Base-by-base conservation (phyloP, 257 asterid genomes). In the Solanum tarapatanum region DNA sequence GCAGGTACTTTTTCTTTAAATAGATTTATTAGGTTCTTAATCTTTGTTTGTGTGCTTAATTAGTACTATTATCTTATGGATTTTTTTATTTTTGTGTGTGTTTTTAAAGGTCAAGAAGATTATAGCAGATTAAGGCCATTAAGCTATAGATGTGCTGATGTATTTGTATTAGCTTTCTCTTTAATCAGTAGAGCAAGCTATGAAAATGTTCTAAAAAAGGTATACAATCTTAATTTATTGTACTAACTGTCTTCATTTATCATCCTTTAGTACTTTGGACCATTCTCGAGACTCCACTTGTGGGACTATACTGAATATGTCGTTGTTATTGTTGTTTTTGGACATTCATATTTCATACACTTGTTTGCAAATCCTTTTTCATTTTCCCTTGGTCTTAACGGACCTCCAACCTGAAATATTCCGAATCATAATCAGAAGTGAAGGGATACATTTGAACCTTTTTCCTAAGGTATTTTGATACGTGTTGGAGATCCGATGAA, bases 121-220 rank as follows among this genome's bases (percentile, higher is more conserved):
- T 96, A 96, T 35, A 96, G 99, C 94, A 96, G 99, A 88, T 88
- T 96, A 95, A 96, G 99, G 94, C 99, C 99, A 82, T 91, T 96
- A 86, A 96, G 99, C 90, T 96, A 96, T 91, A 94, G 99, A 92
- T 96, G 99, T 69, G 99, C 99, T 28, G 99, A 96, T 87, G 90
- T 93, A 82, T 96, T 96, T 93, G 98, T 95, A 35, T 89, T 96
- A 72, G 97, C 99, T 72, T 96, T 95, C 94, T 96, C 99, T 70
- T 93, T 96, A 90, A 96, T 96, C 92, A 96, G 98, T 87, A 93
- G 94, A 88, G 94, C 99, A 62, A 96, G 99, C 94, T 96, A 96
- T 73, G 99, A 95, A 87, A 96, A 96, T 90, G 98, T 96, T 87
- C 96, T 95, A 45, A 96, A 96, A 94, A 96, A 95, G 98, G 98